Percentiles rank a stretch among this genome's conserved stretches.
Conservation (phyloP, 768 basidiomycete species). For the Macrolepiota albuminosa region DNA sequence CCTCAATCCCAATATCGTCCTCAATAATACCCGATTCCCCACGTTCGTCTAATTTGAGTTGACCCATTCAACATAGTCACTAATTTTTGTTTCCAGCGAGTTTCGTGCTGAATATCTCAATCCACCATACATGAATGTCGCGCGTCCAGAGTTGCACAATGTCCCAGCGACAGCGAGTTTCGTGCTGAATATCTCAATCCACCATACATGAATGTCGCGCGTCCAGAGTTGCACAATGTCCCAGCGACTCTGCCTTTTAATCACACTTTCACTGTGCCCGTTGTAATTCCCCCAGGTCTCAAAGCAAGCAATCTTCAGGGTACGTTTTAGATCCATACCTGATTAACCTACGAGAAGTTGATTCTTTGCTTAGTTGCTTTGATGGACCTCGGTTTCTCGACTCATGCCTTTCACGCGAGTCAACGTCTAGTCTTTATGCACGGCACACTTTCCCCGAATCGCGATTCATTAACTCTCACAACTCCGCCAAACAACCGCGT, state of each 20-base stretch:
- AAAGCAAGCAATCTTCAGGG: conserved; percentile 23
- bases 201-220: conserved; percentile 33
- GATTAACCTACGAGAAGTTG: not conserved
- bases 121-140: conserved; percentile 36
- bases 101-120: conserved; percentile 33
- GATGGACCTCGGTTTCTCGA: conserved; percentile 37
- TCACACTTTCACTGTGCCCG: conserved; percentile 26
- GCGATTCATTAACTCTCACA: conserved; percentile 27
- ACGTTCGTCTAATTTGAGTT: conserved; percentile 5
- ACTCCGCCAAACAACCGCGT: conserved; percentile 34
- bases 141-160: conserved; percentile 29
- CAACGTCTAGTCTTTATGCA: conserved; percentile 32
- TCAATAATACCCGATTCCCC: conserved; percentile 8
- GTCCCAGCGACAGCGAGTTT: conserved; percentile 30
- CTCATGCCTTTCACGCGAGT: conserved; percentile 29
- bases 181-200: conserved; percentile 32
- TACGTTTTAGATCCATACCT: not conserved
- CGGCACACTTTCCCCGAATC: conserved; percentile 25
- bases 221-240: conserved; percentile 29
- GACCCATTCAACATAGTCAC: conserved; percentile 14
- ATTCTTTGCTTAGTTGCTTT: conserved; percentile 26
- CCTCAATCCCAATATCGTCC: conserved; percentile 12
- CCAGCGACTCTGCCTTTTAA: conserved; percentile 35
- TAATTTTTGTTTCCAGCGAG: conserved; percentile 21
- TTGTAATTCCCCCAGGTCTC: conserved; percentile 27